Base-by-base conservation (phyloP, 2,329 filamentous ascomycete genomes). In the Arthrinium phaeospermum region DNA sequence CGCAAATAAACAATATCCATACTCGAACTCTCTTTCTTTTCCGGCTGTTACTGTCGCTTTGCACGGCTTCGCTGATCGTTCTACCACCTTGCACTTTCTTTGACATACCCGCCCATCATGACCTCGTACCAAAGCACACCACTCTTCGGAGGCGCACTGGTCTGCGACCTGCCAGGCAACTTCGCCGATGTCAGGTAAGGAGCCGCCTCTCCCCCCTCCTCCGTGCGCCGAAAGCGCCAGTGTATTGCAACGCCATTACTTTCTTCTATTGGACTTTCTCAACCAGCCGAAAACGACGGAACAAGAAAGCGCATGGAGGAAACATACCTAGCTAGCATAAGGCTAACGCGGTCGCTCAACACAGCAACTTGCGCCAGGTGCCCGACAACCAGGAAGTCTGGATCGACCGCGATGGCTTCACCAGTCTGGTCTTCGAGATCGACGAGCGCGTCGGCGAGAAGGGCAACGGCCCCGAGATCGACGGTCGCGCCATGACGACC, bases 301-400 rank as follows among this genome's bases (percentile, higher is more conserved):
- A 7, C 16, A 22, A 61, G 30, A 22, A 7, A n/a, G 19, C 14
- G 24, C 30, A 51, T 24, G n/a, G n/a, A 51, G 49, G n/a, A 51
- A 51, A 27, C 4, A 3, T 14, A 57, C 16, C 3, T 41, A 41
- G 37, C 37, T 41, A 61, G 22, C 4, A 37, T n/a, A 24, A 47
- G 24, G 37, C 67, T 68, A 68, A 68, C 14, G 24, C 41, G 27
- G 27, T 24, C 68, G 19, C 61, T 70, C 49, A 57, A 53, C 41
- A 70, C 74, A 94, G 92, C 84, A 88, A 89, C 71, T 88, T 95
- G 76, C 91, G 93, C 75, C 89, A 94, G 83, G 91, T 95, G 6
- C 93, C 93, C 69, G 92, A 96, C 81, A 93, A 97, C 82, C 95
- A 98, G 85, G 96, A 98, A 86, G 93, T 98, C 77, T 98, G 91